Evolutionary conservation across 768 basidiomycete genomes (phyloP).

Genomic region (Daedaleopsis nitida): DNA sequence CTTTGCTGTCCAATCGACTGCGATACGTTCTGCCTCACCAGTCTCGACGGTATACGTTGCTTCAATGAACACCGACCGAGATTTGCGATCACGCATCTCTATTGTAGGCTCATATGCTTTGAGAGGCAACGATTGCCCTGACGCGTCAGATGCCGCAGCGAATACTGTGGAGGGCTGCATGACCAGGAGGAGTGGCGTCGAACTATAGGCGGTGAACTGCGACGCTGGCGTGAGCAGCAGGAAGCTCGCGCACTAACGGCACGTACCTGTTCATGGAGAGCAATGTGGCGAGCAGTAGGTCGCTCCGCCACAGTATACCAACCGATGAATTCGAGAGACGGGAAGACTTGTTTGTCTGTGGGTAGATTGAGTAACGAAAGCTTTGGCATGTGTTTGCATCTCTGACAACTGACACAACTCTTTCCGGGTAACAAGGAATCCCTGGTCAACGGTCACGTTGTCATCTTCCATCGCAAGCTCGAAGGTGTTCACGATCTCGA

Average conservation of each 20-base stretch:
- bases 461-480: conserved; percentile 74
- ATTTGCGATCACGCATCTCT: conserved; percentile 78
- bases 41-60: conserved; percentile 91
- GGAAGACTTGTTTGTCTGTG: conserved; percentile 97
- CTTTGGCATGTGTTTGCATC: no score
- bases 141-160: conserved; percentile 48
- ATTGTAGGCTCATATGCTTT: conserved; percentile 92
- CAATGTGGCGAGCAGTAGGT: conserved; percentile 75
- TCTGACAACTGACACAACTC: conserved; percentile 76
- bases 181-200: conserved; percentile 86
- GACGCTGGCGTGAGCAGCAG: conserved; percentile 1
- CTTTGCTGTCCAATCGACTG: conserved; percentile 93
- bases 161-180: conserved; percentile 56
- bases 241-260: background rate
- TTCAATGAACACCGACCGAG: conserved; percentile 80
- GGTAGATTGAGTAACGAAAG: background rate
- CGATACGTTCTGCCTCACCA: conserved; percentile 97
- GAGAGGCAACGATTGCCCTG: conserved; percentile 80
- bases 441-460: conserved; percentile 70
- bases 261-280: conserved; percentile 82
- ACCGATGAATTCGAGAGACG: conserved; percentile 94
- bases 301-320: conserved; percentile 92
- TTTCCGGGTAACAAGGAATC: conserved; percentile 76
- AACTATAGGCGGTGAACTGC: conserved; percentile 83
- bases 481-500: conserved; percentile 97